phyloP scores from a whole-genome alignment of 2,329 filamentous ascomycete species.

The Aureobasidium pullulans region DNA sequence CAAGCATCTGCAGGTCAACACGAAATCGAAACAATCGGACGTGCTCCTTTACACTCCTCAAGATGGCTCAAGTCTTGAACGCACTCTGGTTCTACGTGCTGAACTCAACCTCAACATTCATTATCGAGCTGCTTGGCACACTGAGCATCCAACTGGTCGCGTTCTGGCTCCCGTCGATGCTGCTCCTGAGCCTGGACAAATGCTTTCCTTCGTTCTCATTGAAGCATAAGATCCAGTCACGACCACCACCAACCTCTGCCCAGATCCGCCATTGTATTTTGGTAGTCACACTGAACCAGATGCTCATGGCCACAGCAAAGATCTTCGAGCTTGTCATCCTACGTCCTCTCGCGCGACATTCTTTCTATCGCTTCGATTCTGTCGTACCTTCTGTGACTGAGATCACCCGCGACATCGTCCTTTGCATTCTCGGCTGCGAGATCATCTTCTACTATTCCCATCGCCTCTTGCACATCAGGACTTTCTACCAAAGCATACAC shows the following conservation, averaged over 20 bases:
- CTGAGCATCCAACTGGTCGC: neutral
- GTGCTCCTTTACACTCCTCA: neutral
- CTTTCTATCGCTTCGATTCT: neutral
- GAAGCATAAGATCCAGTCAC: slow-evolving; percentile 11
- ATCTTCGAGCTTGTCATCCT: neutral
- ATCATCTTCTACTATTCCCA: slow-evolving; percentile 15
- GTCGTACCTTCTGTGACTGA: neutral
- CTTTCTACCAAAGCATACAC: slow-evolving; percentile 6
- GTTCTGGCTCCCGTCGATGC: slow-evolving; percentile 12
- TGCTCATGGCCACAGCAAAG: neutral
- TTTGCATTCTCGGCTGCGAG: slow-evolving; percentile 2
- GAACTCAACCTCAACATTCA: neutral
- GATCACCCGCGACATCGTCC: neutral
- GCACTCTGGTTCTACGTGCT: neutral
- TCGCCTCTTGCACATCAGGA: neutral
- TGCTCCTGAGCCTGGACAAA: neutral
- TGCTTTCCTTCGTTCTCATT: neutral
- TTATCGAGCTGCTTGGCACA: slow-evolving; percentile 1
- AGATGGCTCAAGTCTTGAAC: neutral
- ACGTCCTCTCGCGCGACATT: neutral
- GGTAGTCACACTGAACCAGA: slow-evolving; percentile 5
- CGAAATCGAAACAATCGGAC: no score
- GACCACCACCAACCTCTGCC: neutral
- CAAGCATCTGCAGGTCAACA: neutral
- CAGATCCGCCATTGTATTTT: slow-evolving; percentile 2